Evolutionary conservation across 495 filamentous ascomycete species (phyloP).

Genomic region (Trichoderma orchidacearum): DNA sequence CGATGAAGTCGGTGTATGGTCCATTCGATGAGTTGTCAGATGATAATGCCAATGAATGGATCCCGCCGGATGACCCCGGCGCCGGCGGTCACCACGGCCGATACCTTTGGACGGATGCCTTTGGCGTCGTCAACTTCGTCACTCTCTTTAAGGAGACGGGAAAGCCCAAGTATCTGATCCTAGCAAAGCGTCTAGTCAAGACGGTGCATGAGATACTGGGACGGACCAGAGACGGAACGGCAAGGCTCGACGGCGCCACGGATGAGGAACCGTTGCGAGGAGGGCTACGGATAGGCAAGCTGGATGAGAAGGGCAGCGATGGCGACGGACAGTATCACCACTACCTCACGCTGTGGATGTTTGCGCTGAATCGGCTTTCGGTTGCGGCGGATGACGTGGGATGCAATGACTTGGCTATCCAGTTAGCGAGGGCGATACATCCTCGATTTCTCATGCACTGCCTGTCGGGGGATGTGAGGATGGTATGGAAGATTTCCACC

Average conservation of each 20-base stretch:
- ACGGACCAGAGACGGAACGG: constrained; percentile 33
- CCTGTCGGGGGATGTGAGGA: constrained; percentile 22
- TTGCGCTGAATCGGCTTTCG: constrained; percentile 47
- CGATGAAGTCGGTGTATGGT: constrained; percentile 29
- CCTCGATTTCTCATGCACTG: constrained; percentile 33
- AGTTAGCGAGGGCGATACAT: constrained; percentile 46
- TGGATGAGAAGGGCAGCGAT: constrained; percentile 35
- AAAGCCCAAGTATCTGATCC: constrained; percentile 30
- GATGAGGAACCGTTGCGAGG: constrained; percentile 41
- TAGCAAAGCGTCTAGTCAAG: constrained; percentile 36
- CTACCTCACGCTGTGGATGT: constrained; percentile 61
- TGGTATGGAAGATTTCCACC: constrained; percentile 52
- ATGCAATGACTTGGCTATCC: constrained; percentile 42
- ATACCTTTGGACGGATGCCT: constrained; percentile 58
- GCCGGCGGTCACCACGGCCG: constrained; percentile 52
- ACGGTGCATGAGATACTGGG: constrained; percentile 46
- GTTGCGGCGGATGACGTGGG: constrained; percentile 31
- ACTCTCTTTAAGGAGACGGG: constrained; percentile 38
- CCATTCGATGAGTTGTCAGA: constrained; percentile 16
- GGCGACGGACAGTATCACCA: constrained; percentile 57
- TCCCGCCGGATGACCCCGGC: constrained; percentile 18
- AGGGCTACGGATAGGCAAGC: constrained; percentile 51
- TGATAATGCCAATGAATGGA: constrained; percentile 13
- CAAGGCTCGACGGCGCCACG: constrained; percentile 38
- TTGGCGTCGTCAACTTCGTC: constrained; percentile 54